Base-by-base conservation (phyloP, 441 rosid genomes). In the Mallotus japonicus region DNA sequence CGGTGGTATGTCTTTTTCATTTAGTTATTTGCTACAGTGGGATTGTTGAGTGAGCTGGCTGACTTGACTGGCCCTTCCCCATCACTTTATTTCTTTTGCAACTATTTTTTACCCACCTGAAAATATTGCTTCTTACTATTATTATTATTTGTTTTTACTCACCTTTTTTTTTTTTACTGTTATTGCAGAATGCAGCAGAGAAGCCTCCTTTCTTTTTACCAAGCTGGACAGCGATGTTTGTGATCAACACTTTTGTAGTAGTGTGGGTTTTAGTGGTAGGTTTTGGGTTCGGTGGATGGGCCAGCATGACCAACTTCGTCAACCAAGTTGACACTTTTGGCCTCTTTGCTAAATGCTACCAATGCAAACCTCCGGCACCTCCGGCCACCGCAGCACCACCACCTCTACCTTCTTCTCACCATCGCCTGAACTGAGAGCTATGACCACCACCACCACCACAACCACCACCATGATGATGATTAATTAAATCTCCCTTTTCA, bases 231-330 rank as follows among this genome's bases (percentile, higher is more conserved):
- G 97, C 83, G 4, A 87, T 91, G 96, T 95, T 78, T 19, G 90
- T 72, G 3, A 1, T 95, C n/a, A 95, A 95, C 74, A 72, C 88
- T 3, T 91, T 92, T 17, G 34, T 93, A 4, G 98, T 85, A 75
- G 72, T 88, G 55, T 95, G 99, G 99, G 90, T 93, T 40, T 54
- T 92, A 0, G 85, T 95, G 20, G 90, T 90, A 1, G 99, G 99
- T 3, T 95, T 95, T n/a, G 99, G 99, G 78, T 92, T 92, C 57
- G 99, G 99, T 17, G 99, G 99, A 62, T 95, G 99, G 99, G 99
- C 99, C 8, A 95, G 99, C 84, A 64, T 95, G 54, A 87, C 87
- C 77, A 93, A 92, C 78, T 95, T 95, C 73, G 86, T 95, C 22
- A 82, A 65, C 72, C 99, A 95, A 83, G 84, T 95, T 0, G 95